Conservation (phyloP, 495 filamentous ascomycete genomes). For the Hyaloscypha hepaticicola region DNA sequence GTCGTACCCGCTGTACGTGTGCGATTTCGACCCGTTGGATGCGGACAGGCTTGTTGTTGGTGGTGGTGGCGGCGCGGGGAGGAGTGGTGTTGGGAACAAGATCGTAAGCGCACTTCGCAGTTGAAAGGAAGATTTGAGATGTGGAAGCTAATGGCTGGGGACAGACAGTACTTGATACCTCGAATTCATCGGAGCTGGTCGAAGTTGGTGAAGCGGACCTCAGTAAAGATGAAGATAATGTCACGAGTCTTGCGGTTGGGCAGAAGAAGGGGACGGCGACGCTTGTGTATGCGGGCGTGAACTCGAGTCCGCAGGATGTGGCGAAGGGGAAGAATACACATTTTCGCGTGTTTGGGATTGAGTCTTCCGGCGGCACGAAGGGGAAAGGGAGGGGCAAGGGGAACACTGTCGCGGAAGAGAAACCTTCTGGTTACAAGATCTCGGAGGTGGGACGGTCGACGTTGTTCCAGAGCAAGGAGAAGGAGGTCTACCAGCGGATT, state of each 20-base stretch:
- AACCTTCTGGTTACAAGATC: conserved; percentile 41
- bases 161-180: conserved; percentile 66
- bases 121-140: conserved; percentile 2
- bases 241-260: conserved; percentile 74
- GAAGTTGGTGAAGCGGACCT: conserved; percentile 74
- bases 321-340: conserved; percentile 82
- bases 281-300: conserved; percentile 78
- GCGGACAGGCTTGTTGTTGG: conserved; percentile 75
- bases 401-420: conserved; percentile 32
- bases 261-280: conserved; percentile 54
- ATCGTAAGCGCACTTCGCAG: conserved; percentile 55
- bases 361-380: conserved; percentile 36
- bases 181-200: conserved; percentile 56
- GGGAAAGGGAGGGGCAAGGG: conserved; percentile 42
- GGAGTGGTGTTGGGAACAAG: conserved; percentile 86
- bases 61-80: conserved; percentile 83
- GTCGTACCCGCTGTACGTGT: conserved; percentile 84
- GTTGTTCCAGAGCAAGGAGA: conserved; percentile 61
- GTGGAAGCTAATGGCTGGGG: conserved; percentile 27
- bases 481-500: conserved; percentile 77
- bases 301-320: conserved; percentile 70
- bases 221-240: conserved; percentile 86
- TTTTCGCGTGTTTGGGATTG: conserved; percentile 74
- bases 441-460: conserved; percentile 55
- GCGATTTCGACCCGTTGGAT: conserved; percentile 84